Percentiles rank a stretch among this genome's conserved stretches.
Conservation (phyloP, 805 yeast species). For the Kodamaea sagamina region DNA sequence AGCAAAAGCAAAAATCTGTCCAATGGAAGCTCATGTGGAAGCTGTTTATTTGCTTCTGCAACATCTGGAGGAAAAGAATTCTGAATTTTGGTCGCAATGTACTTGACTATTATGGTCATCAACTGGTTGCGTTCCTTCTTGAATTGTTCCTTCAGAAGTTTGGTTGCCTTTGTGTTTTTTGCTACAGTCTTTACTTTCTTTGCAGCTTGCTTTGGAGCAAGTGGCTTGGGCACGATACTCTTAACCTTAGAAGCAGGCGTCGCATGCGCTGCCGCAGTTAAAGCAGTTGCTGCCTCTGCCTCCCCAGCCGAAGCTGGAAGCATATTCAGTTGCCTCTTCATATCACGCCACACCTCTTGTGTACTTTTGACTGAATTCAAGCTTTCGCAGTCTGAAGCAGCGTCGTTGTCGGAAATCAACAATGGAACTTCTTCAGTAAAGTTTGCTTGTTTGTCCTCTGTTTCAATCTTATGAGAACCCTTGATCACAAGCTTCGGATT, state of each 20-base stretch:
- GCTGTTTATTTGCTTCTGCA: slow-evolving; percentile 12
- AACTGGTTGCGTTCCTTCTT: slow-evolving; percentile 36
- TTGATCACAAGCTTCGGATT: not conserved
- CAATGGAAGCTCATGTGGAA: slow-evolving; percentile 38
- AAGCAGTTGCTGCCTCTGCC: not conserved
- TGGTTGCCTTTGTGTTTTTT: not conserved
- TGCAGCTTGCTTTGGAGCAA: not conserved
- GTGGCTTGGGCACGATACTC: too few relatives aligned
- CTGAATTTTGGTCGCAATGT: slow-evolving; percentile 43
- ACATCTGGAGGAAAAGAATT: slow-evolving; percentile 45
- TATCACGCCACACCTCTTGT: slow-evolving; percentile 3
- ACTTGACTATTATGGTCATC: slow-evolving; percentile 45
- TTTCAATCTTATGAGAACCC: not conserved
- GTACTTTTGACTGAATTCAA: slow-evolving; percentile 14
- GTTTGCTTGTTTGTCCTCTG: slow-evolving; percentile 1
- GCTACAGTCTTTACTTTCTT: slow-evolving; percentile 21
- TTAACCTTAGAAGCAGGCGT: too few relatives aligned
- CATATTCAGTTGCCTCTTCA: not conserved
- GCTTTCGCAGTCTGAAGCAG: slow-evolving; percentile 30
- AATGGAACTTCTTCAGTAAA: slow-evolving; percentile 33
- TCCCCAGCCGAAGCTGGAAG: not conserved
- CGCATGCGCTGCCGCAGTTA: not conserved
- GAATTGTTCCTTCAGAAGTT: slow-evolving; percentile 22
- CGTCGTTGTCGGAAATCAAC: slow-evolving; percentile 36
- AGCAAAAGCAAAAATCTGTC: slow-evolving; percentile 42